A percentile compares a stretch with the other conserved stretches of the same genome.
These are phyloP conservation scores for Botrytis cinerea DNA, from an alignment of 2,329 filamentous ascomycete species.

Conservation along the genomic window DNA sequence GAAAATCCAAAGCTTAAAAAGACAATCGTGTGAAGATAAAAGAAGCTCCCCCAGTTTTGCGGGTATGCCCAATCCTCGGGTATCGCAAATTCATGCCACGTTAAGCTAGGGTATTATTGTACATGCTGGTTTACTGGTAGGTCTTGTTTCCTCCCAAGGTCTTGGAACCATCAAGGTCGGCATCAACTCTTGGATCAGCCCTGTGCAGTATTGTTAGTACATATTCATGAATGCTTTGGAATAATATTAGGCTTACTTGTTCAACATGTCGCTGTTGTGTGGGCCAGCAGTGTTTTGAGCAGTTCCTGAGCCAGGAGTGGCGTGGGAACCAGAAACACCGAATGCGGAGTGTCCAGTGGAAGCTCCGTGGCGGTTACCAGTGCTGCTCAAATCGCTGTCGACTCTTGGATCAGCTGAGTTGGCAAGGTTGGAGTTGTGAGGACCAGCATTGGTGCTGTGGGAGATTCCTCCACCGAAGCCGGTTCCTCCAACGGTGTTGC, in stretches of 20 bases:
- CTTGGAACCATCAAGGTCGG: constrained; percentile 55
- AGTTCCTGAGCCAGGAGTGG: constrained; percentile 39
- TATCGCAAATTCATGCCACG: constrained; percentile 14
- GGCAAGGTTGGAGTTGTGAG: constrained; percentile 41
- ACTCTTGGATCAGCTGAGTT: constrained; percentile 56
- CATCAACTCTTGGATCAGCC: constrained; percentile 55
- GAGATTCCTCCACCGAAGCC: constrained; percentile 34
- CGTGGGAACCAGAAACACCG: constrained; percentile 41
- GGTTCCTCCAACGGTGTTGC: constrained; percentile 16
- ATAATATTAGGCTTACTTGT: constrained; percentile 46
- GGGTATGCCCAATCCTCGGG: constrained; percentile 19
- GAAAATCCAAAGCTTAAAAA: not conserved
- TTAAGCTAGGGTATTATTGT: not conserved
- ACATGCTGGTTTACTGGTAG: constrained; percentile 37
- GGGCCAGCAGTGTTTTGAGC: constrained; percentile 52
- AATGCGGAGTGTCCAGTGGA: constrained; percentile 32
- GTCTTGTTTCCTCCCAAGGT: constrained; percentile 58
- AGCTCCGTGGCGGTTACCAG: constrained; percentile 42
- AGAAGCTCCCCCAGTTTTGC: constrained; percentile 2
- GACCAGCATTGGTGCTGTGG: constrained; percentile 43
- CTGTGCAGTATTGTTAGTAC: constrained; percentile 41
- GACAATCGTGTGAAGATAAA: constrained; percentile 19
- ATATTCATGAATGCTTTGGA: not conserved
- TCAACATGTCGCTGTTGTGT: constrained; percentile 54
- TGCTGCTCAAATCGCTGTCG: constrained; percentile 52